Conservation (phyloP, 2,329 filamentous ascomycete species). For the Dryadomyces quercivorus region DNA sequence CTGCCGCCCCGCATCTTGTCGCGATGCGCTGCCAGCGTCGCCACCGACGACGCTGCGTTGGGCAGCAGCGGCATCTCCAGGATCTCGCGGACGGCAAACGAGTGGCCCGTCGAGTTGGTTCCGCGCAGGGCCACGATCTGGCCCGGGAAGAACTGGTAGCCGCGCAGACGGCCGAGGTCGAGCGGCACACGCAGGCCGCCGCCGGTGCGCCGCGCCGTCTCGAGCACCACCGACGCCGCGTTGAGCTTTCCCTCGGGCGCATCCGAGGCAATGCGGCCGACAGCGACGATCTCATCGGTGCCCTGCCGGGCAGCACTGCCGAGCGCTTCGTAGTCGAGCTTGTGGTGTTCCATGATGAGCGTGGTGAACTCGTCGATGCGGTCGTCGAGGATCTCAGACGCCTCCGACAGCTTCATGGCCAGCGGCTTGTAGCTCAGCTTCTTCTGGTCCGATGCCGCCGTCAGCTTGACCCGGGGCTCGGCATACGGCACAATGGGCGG, state of each 20-base stretch:
- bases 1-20: conserved; percentile 46
- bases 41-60: conserved; percentile 56
- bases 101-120: conserved; percentile 73
- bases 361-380: conserved; percentile 79
- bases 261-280: conserved; percentile 86
- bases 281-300: conserved; percentile 75
- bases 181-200: conserved; percentile 72
- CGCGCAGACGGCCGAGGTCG: conserved; percentile 53
- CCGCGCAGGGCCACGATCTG: conserved; percentile 83
- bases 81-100: conserved; percentile 69
- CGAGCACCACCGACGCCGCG: conserved; percentile 70
- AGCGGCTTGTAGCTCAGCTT: conserved; percentile 88
- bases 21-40: conserved; percentile 54
- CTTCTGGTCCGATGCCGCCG: conserved; percentile 75
- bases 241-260: conserved; percentile 78
- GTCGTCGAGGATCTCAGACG: conserved; percentile 88
- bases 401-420: conserved; percentile 87
- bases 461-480: conserved; percentile 72
- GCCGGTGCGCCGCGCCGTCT: conserved; percentile 75
- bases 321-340: conserved; percentile 67
- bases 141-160: conserved; percentile 83
- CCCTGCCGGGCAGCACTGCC: conserved; percentile 78
- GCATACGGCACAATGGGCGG: conserved; percentile 59
- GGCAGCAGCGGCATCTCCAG: conserved; percentile 64
- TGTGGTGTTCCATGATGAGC: conserved; percentile 62